These are phyloP conservation scores for Mariannaea elegans DNA, from an alignment of 2,329 filamentous ascomycete genomes.

Conservation along the genomic window DNA sequence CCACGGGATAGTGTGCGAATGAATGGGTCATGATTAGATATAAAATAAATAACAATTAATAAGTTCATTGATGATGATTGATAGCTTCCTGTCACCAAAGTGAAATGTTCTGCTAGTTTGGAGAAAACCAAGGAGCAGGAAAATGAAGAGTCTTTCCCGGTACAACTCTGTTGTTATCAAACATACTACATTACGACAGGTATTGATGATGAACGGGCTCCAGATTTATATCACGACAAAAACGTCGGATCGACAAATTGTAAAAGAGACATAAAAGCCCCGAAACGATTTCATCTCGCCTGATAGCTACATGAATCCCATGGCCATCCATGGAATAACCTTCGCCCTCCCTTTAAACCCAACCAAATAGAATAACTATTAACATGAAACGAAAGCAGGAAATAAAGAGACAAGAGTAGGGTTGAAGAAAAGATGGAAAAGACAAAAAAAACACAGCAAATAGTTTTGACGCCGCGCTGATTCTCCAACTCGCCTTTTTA, in stretches of 20 bases:
- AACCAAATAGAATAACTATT: not conserved
- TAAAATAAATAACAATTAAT: not conserved
- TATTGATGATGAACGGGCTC: no score
- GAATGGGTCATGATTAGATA: not conserved
- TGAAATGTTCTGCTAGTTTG: no score
- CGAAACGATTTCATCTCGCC: no score
- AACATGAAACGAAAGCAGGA: not conserved
- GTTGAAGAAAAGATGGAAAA: not conserved
- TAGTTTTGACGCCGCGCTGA: not conserved
- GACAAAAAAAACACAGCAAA: not conserved
- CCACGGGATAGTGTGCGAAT: not conserved
- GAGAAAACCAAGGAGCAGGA: no score
- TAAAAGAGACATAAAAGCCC: no score
- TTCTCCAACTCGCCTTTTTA: conserved; percentile 4
- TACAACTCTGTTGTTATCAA: no score
- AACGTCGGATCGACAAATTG: no score
- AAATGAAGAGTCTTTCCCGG: no score
- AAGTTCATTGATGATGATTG: no score
- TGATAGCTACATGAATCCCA: not conserved
- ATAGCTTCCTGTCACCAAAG: no score
- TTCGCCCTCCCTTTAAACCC: not conserved
- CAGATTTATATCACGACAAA: no score
- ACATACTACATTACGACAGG: no score
- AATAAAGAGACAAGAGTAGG: not conserved
- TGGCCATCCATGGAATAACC: not conserved